Percentiles rank a stretch among this genome's conserved stretches.
These are phyloP conservation scores for Trypanosoma vivax DNA, from an alignment of 208 protist genomes.

Conservation along the genomic window DNA sequence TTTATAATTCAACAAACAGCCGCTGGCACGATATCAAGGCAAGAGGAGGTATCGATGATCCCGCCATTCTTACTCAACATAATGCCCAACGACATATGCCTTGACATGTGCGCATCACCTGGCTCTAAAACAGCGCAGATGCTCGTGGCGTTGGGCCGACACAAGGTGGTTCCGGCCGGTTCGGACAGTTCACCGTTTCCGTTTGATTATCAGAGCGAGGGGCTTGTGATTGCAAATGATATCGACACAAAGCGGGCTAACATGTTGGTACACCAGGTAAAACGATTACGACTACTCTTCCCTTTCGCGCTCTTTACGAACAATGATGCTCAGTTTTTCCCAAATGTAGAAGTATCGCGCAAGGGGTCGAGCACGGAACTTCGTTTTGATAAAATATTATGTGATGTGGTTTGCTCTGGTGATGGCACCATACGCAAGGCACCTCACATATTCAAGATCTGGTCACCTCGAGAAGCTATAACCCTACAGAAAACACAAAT, in stretches of 20 bases:
- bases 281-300: slow-evolving; percentile 77
- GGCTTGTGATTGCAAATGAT: slow-evolving; percentile 85
- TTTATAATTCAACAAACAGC: slow-evolving; percentile 80
- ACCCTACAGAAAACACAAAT: slow-evolving; percentile 82
- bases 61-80: slow-evolving; percentile 81
- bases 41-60: slow-evolving; percentile 83
- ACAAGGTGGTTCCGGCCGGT: slow-evolving; percentile 40
- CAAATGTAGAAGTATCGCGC: slow-evolving; percentile 30
- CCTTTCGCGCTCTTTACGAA: slow-evolving; percentile 88
- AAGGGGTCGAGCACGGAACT: slow-evolving; percentile 41
- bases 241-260: slow-evolving; percentile 77
- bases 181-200: slow-evolving; percentile 69
- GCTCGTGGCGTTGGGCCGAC: slow-evolving; percentile 72
- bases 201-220: slow-evolving; percentile 65
- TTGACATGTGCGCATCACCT: slow-evolving; percentile 89
- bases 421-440: slow-evolving; percentile 91
- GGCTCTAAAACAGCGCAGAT: slow-evolving; percentile 89
- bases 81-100: slow-evolving; percentile 63
- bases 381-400: slow-evolving; percentile 89
- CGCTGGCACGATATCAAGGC: slow-evolving; percentile 75
- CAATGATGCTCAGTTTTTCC: slow-evolving; percentile 85
- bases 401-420: slow-evolving; percentile 93
- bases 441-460: slow-evolving; percentile 77
- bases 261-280: slow-evolving; percentile 84
- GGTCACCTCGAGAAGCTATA: slow-evolving; percentile 68